Evolutionary conservation across 495 filamentous ascomycete genomes (phyloP), one percentile per base, ranked within the genome.

Genomic region (Xylaria palmicola): DNA sequence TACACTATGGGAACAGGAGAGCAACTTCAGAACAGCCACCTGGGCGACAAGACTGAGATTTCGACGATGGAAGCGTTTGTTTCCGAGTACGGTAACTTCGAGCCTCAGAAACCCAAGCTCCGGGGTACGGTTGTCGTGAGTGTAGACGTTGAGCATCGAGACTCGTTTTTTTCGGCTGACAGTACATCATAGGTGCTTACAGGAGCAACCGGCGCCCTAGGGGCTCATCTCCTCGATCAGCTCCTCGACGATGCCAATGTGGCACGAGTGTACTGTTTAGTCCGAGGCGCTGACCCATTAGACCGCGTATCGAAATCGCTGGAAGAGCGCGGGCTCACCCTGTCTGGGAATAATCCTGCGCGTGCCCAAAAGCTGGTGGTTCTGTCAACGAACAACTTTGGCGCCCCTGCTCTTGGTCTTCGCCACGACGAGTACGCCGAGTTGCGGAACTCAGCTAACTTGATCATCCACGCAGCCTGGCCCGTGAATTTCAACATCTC

Each of bases 401-500:
- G 76, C 26, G 49, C 73, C 19, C 62, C 74, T 3, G 63, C 74
- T 20, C 72, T 86, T 1, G 83, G 81, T 37, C 68, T 86, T 6
- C 61, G 69, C 17, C 37, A 67, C 15, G 45, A 62, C 5, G 65
- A 67, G 17, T 68, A 76, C 17, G 44, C 68, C n/a, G 44, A 72
- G 22, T 74, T 85, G 60, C 70, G 69, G 13, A 50, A 72, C 6
- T 72, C 72, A 0, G 73, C 80, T 4, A 81, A 80, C 2, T 70
- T 79, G 32, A 78, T 86, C 43, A 79, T 86, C 52, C 88, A 90
- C 68, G 78, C 81, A n/a, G 88, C 86, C 36, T 90, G 88, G 88
- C 81, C 84, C 5, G 88, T 90, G 26, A 89, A 90, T 69, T 90
- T 90, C 78, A 87, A 83, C 60, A 74, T 85, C 64, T 74, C 77